Evolutionary conservation across 805 yeast species (phyloP).

Genomic region (Wickerhamomyces canadensis): DNA sequence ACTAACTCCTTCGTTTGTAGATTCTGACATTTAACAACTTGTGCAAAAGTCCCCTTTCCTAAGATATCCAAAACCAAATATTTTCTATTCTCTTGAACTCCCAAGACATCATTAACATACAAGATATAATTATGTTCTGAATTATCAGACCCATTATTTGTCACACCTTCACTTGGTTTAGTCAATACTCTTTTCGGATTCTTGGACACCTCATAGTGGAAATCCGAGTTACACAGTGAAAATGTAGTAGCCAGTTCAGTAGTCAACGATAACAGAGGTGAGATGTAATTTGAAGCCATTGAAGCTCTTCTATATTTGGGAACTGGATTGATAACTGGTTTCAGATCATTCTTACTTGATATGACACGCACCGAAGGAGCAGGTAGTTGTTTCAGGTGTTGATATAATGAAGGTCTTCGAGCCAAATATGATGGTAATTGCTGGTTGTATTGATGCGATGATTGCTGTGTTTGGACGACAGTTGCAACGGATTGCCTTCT

Average conservation of each 20-base stretch:
- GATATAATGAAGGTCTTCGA: conserved; percentile 23
- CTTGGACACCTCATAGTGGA: conserved; percentile 74
- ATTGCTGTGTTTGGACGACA: conserved; percentile 16
- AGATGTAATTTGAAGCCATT: conserved; percentile 53
- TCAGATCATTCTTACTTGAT: conserved; percentile 41
- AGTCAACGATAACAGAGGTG: conserved; percentile 80
- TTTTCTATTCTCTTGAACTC: conserved; percentile 77
- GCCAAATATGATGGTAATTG: conserved; percentile 4
- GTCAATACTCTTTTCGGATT: conserved; percentile 92
- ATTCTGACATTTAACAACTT: conserved; percentile 91
- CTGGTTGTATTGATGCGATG: conserved; percentile 11
- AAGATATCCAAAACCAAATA: conserved; percentile 85
- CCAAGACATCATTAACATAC: conserved; percentile 90
- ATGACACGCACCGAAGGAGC: conserved; percentile 47
- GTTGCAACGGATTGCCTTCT: conserved; percentile 34
- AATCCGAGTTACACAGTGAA: conserved; percentile 77
- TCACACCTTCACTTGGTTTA: conserved; percentile 80
- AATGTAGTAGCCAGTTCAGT: conserved; percentile 74
- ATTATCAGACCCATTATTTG: conserved; percentile 82
- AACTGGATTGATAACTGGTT: conserved; percentile 53
- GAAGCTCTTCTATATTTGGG: conserved; percentile 73
- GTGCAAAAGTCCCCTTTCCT: conserved; percentile 98
- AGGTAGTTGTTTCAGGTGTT: conserved; percentile 27
- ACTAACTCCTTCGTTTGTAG: conserved; percentile 64
- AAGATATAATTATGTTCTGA: conserved; percentile 85